phyloP scores from a whole-genome alignment of 495 filamentous ascomycete species.

The Amphirosellinia nigrospora region DNA sequence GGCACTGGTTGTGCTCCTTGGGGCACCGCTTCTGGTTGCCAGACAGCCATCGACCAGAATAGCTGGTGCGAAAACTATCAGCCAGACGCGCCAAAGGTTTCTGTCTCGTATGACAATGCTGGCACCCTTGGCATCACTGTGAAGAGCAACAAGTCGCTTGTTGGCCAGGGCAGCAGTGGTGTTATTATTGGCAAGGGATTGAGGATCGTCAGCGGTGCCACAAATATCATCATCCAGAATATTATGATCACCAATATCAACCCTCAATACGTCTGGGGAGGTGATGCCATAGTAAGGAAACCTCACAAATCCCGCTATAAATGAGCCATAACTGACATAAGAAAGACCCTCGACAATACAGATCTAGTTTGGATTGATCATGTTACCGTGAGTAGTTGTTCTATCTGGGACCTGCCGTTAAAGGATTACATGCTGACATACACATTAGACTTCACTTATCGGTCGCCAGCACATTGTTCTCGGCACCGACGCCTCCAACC shows the following conservation, averaged over 20 bases:
- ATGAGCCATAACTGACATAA: neutral
- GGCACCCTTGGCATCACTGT: conserved; percentile 41
- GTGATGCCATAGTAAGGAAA: conserved; percentile 45
- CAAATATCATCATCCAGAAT: conserved; percentile 48
- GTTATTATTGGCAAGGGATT: conserved; percentile 47
- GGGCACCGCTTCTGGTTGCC: conserved; percentile 51
- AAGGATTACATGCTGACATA: neutral
- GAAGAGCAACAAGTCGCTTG: conserved; percentile 44
- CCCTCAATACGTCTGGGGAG: conserved; percentile 50
- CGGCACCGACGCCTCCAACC: conserved; percentile 41
- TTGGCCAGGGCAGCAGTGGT: conserved; percentile 43
- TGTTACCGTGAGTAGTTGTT: conserved; percentile 38
- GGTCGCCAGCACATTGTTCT: conserved; percentile 52
- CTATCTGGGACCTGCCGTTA: neutral
- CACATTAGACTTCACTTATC: conserved; percentile 48
- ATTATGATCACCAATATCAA: conserved; percentile 41
- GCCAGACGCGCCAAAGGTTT: conserved; percentile 28
- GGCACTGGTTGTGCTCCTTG: conserved; percentile 56
- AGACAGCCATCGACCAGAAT: conserved; percentile 58
- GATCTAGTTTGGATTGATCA: conserved; percentile 50
- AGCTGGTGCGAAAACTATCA: conserved; percentile 50
- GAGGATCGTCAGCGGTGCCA: conserved; percentile 42
- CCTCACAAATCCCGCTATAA: neutral
- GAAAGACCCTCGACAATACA: conserved; percentile 33
- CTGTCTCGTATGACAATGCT: conserved; percentile 50